These are phyloP conservation scores for Phyllosticta capitalensis DNA, from an alignment of 2,329 filamentous ascomycete species.

Conservation along the genomic window DNA sequence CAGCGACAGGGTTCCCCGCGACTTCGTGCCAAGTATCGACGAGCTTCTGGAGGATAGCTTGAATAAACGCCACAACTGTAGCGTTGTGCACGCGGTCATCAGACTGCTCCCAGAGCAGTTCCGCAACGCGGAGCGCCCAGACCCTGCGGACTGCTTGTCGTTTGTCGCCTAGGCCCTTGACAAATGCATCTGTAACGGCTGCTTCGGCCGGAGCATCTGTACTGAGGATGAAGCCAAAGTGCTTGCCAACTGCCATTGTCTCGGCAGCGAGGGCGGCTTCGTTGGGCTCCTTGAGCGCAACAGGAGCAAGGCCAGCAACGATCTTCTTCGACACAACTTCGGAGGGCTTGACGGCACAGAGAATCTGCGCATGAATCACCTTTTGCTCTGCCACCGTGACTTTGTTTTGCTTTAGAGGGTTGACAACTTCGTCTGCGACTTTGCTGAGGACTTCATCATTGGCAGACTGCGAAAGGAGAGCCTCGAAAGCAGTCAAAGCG, in stretches of 20 bases:
- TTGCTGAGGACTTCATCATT: slow-evolving; percentile 53
- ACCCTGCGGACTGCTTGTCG: slow-evolving; percentile 64
- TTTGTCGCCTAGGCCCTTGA: slow-evolving; percentile 81
- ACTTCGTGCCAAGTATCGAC: slow-evolving; percentile 69
- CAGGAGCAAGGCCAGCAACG: slow-evolving; percentile 53
- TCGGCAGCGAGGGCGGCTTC: slow-evolving; percentile 72
- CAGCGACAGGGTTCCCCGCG: slow-evolving; percentile 63
- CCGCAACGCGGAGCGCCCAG: slow-evolving; percentile 69
- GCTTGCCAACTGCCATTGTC: slow-evolving; percentile 58
- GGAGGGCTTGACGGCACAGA: slow-evolving; percentile 55
- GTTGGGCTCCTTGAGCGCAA: slow-evolving; percentile 78
- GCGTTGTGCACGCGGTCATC: slow-evolving; percentile 40
- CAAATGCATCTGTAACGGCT: slow-evolving; percentile 57
- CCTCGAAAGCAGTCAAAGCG: slow-evolving; percentile 63
- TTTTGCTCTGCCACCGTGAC: slow-evolving; percentile 78
- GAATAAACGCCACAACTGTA: slow-evolving; percentile 38
- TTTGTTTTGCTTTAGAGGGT: slow-evolving; percentile 74
- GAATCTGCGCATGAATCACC: slow-evolving; percentile 70
- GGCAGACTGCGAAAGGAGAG: slow-evolving; percentile 53
- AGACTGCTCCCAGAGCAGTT: slow-evolving; percentile 55
- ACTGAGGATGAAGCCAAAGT: slow-evolving; percentile 53
- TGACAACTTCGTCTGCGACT: slow-evolving; percentile 67
- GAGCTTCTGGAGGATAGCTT: slow-evolving; percentile 45
- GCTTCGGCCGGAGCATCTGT: slow-evolving; percentile 54
- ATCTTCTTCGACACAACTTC: slow-evolving; percentile 56